Base-by-base conservation (phyloP, 2,329 filamentous ascomycete genomes). In the Aspergillus ochraceoroseus region DNA sequence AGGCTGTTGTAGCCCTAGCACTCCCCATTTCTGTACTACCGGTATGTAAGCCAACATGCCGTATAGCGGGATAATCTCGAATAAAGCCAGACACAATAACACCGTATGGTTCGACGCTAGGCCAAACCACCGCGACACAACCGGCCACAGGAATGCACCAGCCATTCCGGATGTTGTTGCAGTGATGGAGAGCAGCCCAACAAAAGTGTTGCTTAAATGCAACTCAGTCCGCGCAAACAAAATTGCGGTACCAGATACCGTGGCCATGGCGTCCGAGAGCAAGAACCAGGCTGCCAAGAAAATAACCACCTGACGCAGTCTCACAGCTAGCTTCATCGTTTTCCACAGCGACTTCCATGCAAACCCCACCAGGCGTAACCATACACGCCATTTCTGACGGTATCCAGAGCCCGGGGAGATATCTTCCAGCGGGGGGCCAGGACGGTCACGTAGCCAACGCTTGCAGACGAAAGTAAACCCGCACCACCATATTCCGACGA, bases 251-350 rank as follows among this genome's bases (percentile, higher is more conserved):
- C 86, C 88, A 2, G 85, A 89, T 0, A 92, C 89, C 0, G 89
- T 95, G 3, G 89, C 89, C 46, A 95, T 85, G 20, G 85, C 87
- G 56, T 95, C 89, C 0, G 85, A 92, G 1, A 95, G 74, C 26
- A 95, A 73, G 61, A 95, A 95, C 89, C 89, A 95, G 1, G 85
- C 87, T 2, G 75, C 77, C 0, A 95, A 74, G 51, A 95, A 94
- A 0, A 95, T 72, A 6, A 90, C 72, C 0, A 94, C 79, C 51
- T 95, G 80, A 29, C 82, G 81, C 0, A 94, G 61, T 1, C 76
- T 72, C 1, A 79, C 73, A 1, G 87, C 88, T 17, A 89, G 73
- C 51, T 77, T 76, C 9, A 89, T 65, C 0, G 89, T 95, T 36
- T 80, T 77, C 57, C 81, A 88, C 0, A 95, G 72, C 1, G 85